Percentiles rank a stretch among this genome's conserved stretches.
Evolutionary conservation across 2,329 filamentous ascomycete genomes (phyloP).

Genomic region (Arthrobotrys megalospora): DNA sequence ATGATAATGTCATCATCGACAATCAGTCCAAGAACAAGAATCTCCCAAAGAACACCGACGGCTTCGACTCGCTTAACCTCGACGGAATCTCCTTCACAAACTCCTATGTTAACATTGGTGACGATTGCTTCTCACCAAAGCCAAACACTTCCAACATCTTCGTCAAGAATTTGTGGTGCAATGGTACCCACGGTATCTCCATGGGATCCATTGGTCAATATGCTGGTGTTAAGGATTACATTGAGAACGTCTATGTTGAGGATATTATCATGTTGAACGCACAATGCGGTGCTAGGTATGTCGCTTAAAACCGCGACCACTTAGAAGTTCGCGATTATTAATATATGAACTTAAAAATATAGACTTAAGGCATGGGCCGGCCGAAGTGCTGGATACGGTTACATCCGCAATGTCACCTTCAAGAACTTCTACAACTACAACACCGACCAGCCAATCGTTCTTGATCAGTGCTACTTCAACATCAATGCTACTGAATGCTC

Average conservation of each 20-base stretch:
- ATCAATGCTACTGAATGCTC: constrained; percentile 72
- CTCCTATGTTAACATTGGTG: constrained; percentile 72
- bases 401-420: constrained; percentile 76
- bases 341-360: constrained; percentile 66
- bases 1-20: constrained; percentile 73
- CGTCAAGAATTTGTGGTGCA: constrained; percentile 75
- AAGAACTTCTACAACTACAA: constrained; percentile 75
- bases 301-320: not conserved
- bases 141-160: constrained; percentile 74
- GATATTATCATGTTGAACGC: constrained; percentile 74
- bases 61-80: constrained; percentile 75
- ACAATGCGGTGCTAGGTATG: constrained; percentile 65
- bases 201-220: constrained; percentile 76
- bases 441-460: constrained; percentile 73
- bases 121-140: constrained; percentile 76
- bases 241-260: constrained; percentile 74
- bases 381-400: constrained; percentile 73
- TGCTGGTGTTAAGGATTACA: constrained; percentile 72
- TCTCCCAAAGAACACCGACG: constrained; percentile 75
- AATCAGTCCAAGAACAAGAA: constrained; percentile 71
- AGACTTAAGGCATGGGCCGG: constrained; percentile 77
- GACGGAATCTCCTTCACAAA: constrained; percentile 72
- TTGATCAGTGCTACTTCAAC: constrained; percentile 77
- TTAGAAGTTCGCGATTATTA: not conserved
- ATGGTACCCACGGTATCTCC: constrained; percentile 73